phyloP scores from a whole-genome alignment of 352 stramenopile genomes.

The Pythium dissotocum region DNA sequence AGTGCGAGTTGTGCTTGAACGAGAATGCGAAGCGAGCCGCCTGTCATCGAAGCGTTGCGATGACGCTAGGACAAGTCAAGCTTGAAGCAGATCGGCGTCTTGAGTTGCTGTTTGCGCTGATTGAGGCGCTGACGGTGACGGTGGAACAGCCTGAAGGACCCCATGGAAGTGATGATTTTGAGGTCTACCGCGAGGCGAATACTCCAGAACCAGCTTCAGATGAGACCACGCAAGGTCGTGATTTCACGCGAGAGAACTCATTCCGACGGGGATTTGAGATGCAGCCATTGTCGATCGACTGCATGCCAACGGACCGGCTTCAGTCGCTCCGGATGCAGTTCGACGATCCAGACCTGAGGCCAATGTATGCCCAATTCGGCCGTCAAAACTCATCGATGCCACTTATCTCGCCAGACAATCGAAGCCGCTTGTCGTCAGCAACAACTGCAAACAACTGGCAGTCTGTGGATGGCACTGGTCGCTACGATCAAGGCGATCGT shows the following conservation, averaged over 20 bases:
- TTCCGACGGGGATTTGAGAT: conserved; percentile 28
- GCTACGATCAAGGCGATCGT: conserved; percentile 35
- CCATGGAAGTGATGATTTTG: conserved; percentile 24
- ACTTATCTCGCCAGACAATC: conserved; percentile 48
- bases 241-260: conserved; percentile 18
- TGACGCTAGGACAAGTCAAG: conserved; percentile 83
- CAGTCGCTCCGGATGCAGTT: conserved; percentile 68
- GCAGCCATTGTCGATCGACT: conserved; percentile 29
- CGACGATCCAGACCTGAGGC: conserved; percentile 60
- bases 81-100: conserved; percentile 81
- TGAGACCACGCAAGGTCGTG: conserved; percentile 30
- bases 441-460: conserved; percentile 51
- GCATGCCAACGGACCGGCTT: conserved; percentile 51
- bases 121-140: conserved; percentile 66
- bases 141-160: conserved; percentile 22
- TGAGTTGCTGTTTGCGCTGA: conserved; percentile 76
- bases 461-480: conserved; percentile 28
- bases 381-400: conserved; percentile 22
- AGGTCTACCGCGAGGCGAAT: conserved; percentile 22
- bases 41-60: conserved; percentile 61
- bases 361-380: conserved; percentile 72
- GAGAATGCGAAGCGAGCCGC: conserved; percentile 55
- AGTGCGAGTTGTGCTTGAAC: conserved; percentile 66
- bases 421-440: conserved; percentile 70
- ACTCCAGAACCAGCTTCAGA: neutral